These are phyloP conservation scores for Anacardium occidentale DNA, from an alignment of 345 rosid species.

Conservation along the genomic window DNA sequence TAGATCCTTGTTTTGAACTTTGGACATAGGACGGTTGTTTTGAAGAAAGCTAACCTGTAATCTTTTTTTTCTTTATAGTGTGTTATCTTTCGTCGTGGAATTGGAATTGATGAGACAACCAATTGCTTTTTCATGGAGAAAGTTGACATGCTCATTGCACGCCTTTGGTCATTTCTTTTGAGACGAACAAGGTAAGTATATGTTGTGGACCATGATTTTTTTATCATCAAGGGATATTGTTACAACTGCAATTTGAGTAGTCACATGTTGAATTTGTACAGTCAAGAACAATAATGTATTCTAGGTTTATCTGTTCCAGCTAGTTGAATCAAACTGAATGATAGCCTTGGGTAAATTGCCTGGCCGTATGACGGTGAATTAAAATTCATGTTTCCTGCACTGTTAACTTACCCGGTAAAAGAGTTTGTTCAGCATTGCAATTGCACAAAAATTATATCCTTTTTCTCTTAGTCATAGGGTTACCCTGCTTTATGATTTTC, in stretches of 20 bases:
- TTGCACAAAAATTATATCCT: background rate
- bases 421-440: background rate
- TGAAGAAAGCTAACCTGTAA: background rate
- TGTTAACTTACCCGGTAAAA: background rate
- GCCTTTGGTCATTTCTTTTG: constrained; percentile 52
- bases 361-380: background rate
- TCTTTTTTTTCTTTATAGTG: constrained; percentile 32
- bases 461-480: background rate
- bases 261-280: background rate
- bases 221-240: background rate
- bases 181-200: constrained; percentile 51
- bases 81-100: constrained; percentile 71
- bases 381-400: background rate
- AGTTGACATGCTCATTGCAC: constrained; percentile 50
- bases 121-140: constrained; percentile 56
- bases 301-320: background rate
- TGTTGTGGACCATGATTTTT: background rate
- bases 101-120: constrained; percentile 65
- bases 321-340: background rate
- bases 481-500: background rate
- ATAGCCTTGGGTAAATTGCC: background rate
- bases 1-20: background rate
- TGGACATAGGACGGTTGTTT: background rate
- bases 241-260: background rate
- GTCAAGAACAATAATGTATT: constrained; percentile 1